Base-by-base conservation (phyloP, 202 grass and related monocot genomes). In the Cymbopogon flexuosus region DNA sequence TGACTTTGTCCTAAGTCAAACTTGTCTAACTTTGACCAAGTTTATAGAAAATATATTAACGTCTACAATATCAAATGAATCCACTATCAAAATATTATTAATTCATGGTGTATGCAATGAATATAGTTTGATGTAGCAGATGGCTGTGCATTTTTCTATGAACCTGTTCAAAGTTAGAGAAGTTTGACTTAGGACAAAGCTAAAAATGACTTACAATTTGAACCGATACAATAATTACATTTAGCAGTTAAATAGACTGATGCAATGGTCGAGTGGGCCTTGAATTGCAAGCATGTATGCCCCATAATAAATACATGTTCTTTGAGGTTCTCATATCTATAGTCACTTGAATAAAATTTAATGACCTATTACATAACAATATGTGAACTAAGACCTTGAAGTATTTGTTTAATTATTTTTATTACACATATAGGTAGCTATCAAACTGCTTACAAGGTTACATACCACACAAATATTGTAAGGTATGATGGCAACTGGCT, bases 401-500 rank as follows among this genome's bases (percentile, higher is more conserved):
- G 51, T 19, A 21, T 56, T 21, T 56, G n/a, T 56, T 56, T 39
- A 13, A 9, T 70, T 68, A 37, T 27, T 70, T 70, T 70, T 45
- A 45, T 46, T 70, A n/a, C 35, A 19, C 6, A 35, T 80, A 11
- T 33, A 46, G 11, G 35, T 56, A 73, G 2, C 19, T 73, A 73
- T 8, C 18, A 7, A 70, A 77, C 29, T 19, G 16, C 39, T 83
- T 61, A 36, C 18, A 76, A 59, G 22, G 54, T 5, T 0, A 2
- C 15, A 42, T 79, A 70, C 65, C 3, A 1, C 23, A 80, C 18
- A 33, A 60, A 59, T 14, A 59, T 19, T 41, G 5, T 8, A 31
- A 80, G 24, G 36, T 80, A 57, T 59, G 65, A 70, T 60, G 65
- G 12, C 78, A 70, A n/a, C 16, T 70, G 3, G 23, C 9, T 60